Evolutionary conservation across 2,329 filamentous ascomycete species (phyloP), one percentile per base, ranked within the genome.

Genomic region (Aplosporella prunicola): DNA sequence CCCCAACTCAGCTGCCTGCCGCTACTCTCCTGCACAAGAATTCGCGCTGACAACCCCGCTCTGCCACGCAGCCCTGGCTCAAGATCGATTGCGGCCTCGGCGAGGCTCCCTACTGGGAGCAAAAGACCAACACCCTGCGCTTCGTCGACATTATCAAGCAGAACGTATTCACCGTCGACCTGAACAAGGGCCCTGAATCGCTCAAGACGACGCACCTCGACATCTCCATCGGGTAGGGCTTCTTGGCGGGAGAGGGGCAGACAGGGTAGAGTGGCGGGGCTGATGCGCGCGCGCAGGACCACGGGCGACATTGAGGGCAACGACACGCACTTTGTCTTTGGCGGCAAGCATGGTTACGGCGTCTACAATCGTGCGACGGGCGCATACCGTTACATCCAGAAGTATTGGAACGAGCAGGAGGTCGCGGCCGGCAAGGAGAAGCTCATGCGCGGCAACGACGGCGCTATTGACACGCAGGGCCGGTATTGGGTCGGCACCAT

Each of bases 401-500:
- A 71, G 46, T 68, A 69, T 39, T 78, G 74, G 71, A 63, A 55
- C 20, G 64, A 69, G 6, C 58, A 63, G 6, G 66, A 72, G 48
- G 57, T 62, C 26, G 51, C 55, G 4, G 51, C 52, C 11, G 63
- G 62, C 16, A 70, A 67, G 51, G 61, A 61, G 24, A 59, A 65
- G 39, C 60, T 62, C 15, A 67, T 83, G 56, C 71, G 81, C 38
- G 71, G 71, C 58, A 94, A 94, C 54, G 88, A 94, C 53, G 87
- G 87, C 31, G 81, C 78, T 5, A 77, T 84, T 35, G 87, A 94
- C 53, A 78, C 77, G 17, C 71, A 78, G 44, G 87, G 88, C 20
- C 69, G 85, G 22, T 91, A 89, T 62, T 93, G 85, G 82, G 69
- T 87, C 5, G 85, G 86, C 6, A 75, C 75, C 44, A 93, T 94